Conservation (phyloP, 371 early-diverging fungal species). For the Mucor velutinosus region DNA sequence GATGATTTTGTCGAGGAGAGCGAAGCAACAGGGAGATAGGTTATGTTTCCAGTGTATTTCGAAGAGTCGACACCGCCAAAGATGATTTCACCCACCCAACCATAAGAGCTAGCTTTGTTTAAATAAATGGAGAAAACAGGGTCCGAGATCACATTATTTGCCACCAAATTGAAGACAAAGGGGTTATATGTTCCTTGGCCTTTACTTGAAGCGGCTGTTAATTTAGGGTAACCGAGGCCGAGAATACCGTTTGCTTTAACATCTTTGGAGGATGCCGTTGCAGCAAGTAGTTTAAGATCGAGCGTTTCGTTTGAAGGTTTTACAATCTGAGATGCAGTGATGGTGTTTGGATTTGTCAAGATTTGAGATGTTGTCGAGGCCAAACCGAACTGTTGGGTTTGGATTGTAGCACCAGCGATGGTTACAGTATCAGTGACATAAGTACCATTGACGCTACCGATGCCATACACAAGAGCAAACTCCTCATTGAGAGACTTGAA, state of each 20-base stretch:
- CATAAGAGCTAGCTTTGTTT: constrained; percentile 26
- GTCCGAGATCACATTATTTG: constrained; percentile 34
- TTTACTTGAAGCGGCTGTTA: constrained; percentile 35
- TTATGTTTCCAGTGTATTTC: constrained; percentile 56
- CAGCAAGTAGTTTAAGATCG: neutral
- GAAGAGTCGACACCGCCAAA: constrained; percentile 60
- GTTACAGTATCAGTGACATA: constrained; percentile 45
- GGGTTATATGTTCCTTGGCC: constrained; percentile 36
- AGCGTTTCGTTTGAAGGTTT: neutral
- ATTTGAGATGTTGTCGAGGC: constrained; percentile 31
- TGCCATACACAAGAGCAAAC: constrained; percentile 40
- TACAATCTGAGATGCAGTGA: constrained; percentile 16
- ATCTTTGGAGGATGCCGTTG: neutral
- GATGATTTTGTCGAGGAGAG: constrained; percentile 9
- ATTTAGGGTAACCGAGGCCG: constrained; percentile 43
- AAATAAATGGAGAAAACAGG: constrained; percentile 45
- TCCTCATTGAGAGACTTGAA: constrained; percentile 23
- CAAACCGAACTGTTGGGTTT: constrained; percentile 48
- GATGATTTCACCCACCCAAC: constrained; percentile 58
- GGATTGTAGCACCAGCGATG: constrained; percentile 33
- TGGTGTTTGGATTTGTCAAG: constrained; percentile 35
- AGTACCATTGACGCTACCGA: constrained; percentile 45
- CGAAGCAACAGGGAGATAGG: constrained; percentile 46
- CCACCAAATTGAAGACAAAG: constrained; percentile 41
- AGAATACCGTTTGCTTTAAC: constrained; percentile 44